Base-by-base conservation (phyloP, 2,329 filamentous ascomycete genomes). In the Eurotiales sp. region DNA sequence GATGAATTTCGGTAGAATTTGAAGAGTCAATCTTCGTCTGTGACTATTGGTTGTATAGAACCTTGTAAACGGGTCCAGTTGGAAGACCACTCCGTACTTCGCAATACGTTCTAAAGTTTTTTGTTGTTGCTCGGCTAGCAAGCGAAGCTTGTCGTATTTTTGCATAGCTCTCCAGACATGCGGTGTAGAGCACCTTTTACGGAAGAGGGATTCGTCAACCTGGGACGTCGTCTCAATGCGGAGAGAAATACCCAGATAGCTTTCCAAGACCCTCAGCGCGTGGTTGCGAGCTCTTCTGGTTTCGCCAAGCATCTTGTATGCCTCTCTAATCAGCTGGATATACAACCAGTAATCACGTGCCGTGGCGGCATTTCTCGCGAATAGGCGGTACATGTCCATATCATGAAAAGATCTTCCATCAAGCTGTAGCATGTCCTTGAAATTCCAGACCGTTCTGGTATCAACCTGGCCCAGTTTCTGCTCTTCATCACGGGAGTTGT, bases 391-490 rank as follows among this genome's bases (percentile, higher is more conserved):
- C 65, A 86, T 79, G 12, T 76, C 68, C 53, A 87, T 76, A 0
- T 72, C 79, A 0, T 85, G n/a, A n/a, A n/a, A 83, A 7, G 69
- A 57, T 43, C 85, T 64, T 50, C 77, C 75, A 68, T 83, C 81
- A 0, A 81, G 81, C n/a, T 70, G 81, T 80, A 89, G 86, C 17
- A 75, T 76, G 0, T 78, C 53, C 74, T 80, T 87, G 17, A 90
- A 63, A 4, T 71, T 64, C 34, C 74, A 62, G 4, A 86, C 67
- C n/a, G 78, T 72, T 2, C 69, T 55, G 2, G 61, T 42, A 0
- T 71, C 63, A 7, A 84, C 61, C 51, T 65, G 51, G 40, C 67
- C 71, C 10, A 58, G 45, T 6, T 30, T 44, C 36, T 57, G 54
- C 43, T 57, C 37, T 68, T 51, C 49, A 57, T 69, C n/a, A n/a